phyloP scores from a whole-genome alignment of 148 eudicot genomes.

The Amaranthus cruentus region DNA sequence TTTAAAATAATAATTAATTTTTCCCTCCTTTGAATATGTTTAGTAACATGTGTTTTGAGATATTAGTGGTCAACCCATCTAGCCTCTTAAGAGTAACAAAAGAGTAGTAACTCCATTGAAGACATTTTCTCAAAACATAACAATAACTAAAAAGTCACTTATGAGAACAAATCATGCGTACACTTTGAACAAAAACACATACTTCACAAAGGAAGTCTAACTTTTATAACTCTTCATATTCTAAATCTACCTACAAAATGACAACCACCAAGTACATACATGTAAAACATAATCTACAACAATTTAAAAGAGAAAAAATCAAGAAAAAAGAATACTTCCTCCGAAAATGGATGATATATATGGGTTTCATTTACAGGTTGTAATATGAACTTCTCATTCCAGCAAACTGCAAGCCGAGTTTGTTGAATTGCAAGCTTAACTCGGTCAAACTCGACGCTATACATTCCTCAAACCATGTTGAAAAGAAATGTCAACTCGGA shows the following conservation, averaged over 20 bases:
- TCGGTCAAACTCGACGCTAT: neutral
- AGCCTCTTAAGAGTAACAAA: no score
- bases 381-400: constrained; percentile 16
- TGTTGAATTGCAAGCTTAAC: neutral
- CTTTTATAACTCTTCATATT: constrained; percentile 4
- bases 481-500: constrained; percentile 7
- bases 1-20: no score
- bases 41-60: no score
- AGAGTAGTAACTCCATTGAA: no score
- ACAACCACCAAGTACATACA: constrained; percentile 22
- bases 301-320: neutral
- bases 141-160: neutral
- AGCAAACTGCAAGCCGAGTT: constrained; percentile 10
- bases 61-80: no score
- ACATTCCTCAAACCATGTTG: constrained; percentile 2
- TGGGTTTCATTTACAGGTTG: constrained; percentile 32
- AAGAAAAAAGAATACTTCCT: neutral
- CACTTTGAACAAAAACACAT: constrained; percentile 3
- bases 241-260: constrained; percentile 25
- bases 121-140: no score
- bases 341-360: neutral
- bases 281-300: constrained; percentile 9
- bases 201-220: constrained; percentile 9
- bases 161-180: constrained; percentile 11
- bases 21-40: no score